phyloP scores from a whole-genome alignment of 768 basidiomycete species.

The Porpolomopsis calyptriformis region DNA sequence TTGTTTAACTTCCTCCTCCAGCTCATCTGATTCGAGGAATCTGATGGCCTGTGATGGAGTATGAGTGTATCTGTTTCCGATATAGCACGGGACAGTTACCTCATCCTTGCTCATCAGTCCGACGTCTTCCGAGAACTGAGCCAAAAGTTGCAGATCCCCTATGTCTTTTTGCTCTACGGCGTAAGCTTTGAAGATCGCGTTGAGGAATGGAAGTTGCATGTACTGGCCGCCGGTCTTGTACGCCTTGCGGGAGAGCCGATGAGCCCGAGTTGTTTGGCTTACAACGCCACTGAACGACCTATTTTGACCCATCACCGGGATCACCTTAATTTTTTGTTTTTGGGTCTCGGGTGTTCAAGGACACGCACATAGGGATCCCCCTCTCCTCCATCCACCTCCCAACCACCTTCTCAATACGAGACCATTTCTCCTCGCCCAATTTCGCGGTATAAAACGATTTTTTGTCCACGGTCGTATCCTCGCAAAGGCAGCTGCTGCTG shows the following conservation, averaged over 20 bases:
- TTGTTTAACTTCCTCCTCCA: slow-evolving; percentile 50
- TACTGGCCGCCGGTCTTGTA: slow-evolving; percentile 49
- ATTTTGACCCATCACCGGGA: not conserved
- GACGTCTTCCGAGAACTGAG: slow-evolving; percentile 42
- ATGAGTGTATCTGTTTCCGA: not conserved
- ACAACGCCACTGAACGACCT: slow-evolving; percentile 54
- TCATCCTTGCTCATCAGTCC: slow-evolving; percentile 50
- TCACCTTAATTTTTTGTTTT: too few species aligned
- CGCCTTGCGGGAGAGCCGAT: slow-evolving; percentile 64
- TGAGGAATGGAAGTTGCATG: slow-evolving; percentile 46
- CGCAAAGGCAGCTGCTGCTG: slow-evolving; percentile 25
- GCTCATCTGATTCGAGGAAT: slow-evolving; percentile 59
- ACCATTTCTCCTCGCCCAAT: slow-evolving; percentile 41
- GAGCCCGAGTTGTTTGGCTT: slow-evolving; percentile 56
- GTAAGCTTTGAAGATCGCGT: slow-evolving; percentile 53
- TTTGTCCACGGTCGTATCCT: slow-evolving; percentile 29
- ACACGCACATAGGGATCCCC: slow-evolving; percentile 45
- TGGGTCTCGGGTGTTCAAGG: not conserved
- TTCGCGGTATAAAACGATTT: slow-evolving; percentile 33
- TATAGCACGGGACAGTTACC: slow-evolving; percentile 39
- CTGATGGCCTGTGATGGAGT: slow-evolving; percentile 36
- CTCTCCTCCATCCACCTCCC: slow-evolving; percentile 45
- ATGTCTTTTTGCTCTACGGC: slow-evolving; percentile 58
- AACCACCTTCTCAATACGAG: slow-evolving; percentile 31
- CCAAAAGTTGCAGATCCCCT: slow-evolving; percentile 46